phyloP scores from a whole-genome alignment of 192 early-diverging fungal genomes.

The Tieghemiomyces parasiticus region DNA sequence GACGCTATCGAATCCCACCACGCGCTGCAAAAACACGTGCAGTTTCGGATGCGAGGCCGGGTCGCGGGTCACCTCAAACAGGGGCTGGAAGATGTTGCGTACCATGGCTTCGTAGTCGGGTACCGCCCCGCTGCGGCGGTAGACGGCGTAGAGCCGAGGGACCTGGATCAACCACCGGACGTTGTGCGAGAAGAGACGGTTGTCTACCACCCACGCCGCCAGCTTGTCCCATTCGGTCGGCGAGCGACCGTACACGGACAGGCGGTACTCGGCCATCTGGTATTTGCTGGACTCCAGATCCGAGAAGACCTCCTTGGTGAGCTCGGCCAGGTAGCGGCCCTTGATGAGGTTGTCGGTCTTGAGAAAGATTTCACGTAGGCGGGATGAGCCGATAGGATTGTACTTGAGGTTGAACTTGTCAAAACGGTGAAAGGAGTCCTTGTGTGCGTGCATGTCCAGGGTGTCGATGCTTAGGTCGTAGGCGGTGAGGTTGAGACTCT shows the following conservation, averaged over 20 bases:
- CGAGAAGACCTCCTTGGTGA: conserved; percentile 81
- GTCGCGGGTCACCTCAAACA: conserved; percentile 83
- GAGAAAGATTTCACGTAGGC: conserved; percentile 87
- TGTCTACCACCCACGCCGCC: conserved; percentile 79
- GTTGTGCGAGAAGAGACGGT: conserved; percentile 81
- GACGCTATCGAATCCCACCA: conserved; percentile 86
- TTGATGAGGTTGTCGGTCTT: conserved; percentile 87
- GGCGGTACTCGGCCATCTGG: conserved; percentile 86
- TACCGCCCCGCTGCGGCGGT: conserved; percentile 46
- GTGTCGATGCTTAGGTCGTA: conserved; percentile 93
- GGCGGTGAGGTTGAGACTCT: conserved; percentile 77
- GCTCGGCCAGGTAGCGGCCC: conserved; percentile 78
- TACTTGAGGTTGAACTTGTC: conserved; percentile 98
- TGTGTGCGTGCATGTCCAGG: conserved; percentile 94
- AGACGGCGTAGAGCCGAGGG: conserved; percentile 82
- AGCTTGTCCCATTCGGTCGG: conserved; percentile 85
- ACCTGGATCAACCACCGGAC: conserved; percentile 94
- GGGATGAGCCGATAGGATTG: conserved; percentile 88
- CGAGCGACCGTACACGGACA: conserved; percentile 84
- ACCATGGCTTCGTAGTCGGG: conserved; percentile 64
- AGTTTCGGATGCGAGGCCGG: conserved; percentile 77
- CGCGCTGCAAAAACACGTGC: conserved; percentile 85
- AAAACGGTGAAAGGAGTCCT: conserved; percentile 90
- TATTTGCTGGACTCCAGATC: conserved; percentile 91
- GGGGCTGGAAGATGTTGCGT: conserved; percentile 69